phyloP scores from a whole-genome alignment of 225 moss, liverwort and hornwort genomes.

The Climacium dendroides region DNA sequence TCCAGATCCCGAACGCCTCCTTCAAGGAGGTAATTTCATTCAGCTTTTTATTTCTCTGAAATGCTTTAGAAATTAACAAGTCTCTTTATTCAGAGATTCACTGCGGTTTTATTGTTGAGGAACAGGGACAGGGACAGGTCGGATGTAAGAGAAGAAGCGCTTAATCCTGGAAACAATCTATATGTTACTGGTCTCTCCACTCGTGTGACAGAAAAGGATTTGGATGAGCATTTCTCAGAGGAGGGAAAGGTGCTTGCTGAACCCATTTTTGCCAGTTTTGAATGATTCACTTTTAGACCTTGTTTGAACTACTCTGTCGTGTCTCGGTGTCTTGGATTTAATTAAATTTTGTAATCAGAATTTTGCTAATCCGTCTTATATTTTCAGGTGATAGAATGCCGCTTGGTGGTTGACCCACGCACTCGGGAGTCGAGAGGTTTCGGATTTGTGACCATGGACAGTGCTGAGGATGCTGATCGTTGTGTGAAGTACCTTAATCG shows the following conservation, averaged over 20 bases:
- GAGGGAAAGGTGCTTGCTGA: conserved; percentile 61
- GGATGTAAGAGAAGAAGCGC: conserved; percentile 31
- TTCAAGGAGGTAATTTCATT: conserved; percentile 21
- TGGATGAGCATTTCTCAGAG: conserved; percentile 84
- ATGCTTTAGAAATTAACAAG: not conserved
- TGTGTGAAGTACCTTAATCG: conserved; percentile 94
- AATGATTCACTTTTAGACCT: not conserved
- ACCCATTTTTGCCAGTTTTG: not conserved
- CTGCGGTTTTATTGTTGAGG: not conserved
- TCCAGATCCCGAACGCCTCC: conserved; percentile 39
- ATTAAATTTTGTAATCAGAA: not conserved
- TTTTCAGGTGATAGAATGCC: conserved; percentile 79
- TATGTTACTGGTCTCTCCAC: conserved; percentile 96
- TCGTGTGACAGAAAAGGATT: conserved; percentile 81
- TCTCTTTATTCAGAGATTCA: not conserved
- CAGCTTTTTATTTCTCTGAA: not conserved
- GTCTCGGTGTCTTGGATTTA: not conserved
- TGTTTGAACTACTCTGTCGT: not conserved
- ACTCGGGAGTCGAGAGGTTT: conserved; percentile 94
- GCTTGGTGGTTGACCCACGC: conserved; percentile 94
- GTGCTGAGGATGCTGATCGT: conserved; percentile 72
- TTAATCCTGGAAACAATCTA: conserved; percentile 92
- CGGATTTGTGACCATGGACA: conserved; percentile 97
- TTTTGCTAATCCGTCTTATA: not conserved
- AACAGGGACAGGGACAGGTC: conserved; percentile 40